Percentiles rank a stretch among this genome's conserved stretches.
These are phyloP conservation scores for Phytophthora cryptogea DNA, from an alignment of 352 stramenopile genomes.

Conservation along the genomic window DNA sequence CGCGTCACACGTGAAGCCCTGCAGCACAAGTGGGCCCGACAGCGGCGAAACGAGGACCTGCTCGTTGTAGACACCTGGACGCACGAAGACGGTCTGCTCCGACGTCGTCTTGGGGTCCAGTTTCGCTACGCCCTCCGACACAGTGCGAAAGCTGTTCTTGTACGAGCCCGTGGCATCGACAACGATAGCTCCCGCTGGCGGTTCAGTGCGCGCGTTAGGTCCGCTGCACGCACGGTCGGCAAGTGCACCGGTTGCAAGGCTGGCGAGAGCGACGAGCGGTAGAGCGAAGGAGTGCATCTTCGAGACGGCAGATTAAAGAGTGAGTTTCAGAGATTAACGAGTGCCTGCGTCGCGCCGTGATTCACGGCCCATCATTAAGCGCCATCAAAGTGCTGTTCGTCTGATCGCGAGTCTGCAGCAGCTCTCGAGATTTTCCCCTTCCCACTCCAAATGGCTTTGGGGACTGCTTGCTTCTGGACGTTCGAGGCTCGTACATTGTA, in stretches of 20 bases:
- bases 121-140: slow-evolving; percentile 17
- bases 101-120: slow-evolving; percentile 22
- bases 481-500: background rate
- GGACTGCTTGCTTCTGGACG: slow-evolving; percentile 12
- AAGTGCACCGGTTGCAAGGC: slow-evolving; percentile 14
- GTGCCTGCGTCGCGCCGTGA: background rate
- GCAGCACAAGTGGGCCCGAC: slow-evolving; percentile 23
- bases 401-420: slow-evolving; percentile 8
- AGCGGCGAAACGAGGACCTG: slow-evolving; percentile 21
- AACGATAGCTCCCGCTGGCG: slow-evolving; percentile 21
- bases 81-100: slow-evolving; percentile 32
- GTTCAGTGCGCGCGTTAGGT: slow-evolving; percentile 18
- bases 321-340: slow-evolving; percentile 20
- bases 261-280: slow-evolving; percentile 21
- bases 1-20: slow-evolving; percentile 30
- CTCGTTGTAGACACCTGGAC: slow-evolving; percentile 29
- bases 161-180: slow-evolving; percentile 27
- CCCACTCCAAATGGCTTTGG: slow-evolving; percentile 22
- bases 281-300: slow-evolving; percentile 22
- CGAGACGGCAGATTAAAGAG: slow-evolving; percentile 11
- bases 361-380: background rate
- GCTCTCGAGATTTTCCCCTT: slow-evolving; percentile 19
- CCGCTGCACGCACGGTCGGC: slow-evolving; percentile 16
- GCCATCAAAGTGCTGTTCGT: slow-evolving; percentile 9
- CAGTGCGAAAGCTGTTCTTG: slow-evolving; percentile 29